Evolutionary conservation across 2,329 filamentous ascomycete species (phyloP), one percentile per base, ranked within the genome.

Genomic region (Fusarium liriodendri): DNA sequence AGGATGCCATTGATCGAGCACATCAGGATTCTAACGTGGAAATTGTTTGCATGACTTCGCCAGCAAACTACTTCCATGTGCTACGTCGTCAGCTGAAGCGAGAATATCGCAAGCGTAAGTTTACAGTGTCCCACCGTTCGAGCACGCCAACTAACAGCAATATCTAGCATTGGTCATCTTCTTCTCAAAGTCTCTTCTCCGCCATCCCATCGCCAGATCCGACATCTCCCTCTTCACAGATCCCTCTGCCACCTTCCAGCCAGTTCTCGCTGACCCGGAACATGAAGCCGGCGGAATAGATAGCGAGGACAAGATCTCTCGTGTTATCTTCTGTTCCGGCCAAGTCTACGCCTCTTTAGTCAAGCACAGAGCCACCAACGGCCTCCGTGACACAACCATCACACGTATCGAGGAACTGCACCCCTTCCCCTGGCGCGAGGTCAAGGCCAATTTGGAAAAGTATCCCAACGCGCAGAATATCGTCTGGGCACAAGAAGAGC

Each of bases 1-100:
- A 40, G 0, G 55, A 58, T 3, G 35, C 55, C 5, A 58, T 58
- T 72, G 92, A 97, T 58, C 94, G 97, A 77, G 96, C 98, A 84
- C 97, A 98, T 87, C 97, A 98, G 86, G 96, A 98, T 86, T 97
- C 94, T 89, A 99, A 99, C 87, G 97, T 99, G 91, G 96, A 98
- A 86, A 92, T 99, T 82, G 95, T 92, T 55, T 97, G 95, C 88
- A 95, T 97, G 91, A 98, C 96, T 16, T 93, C 93, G 42, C 97
- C 97, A 29, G 90, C 95, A 70, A 99, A 98, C 84, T 85, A 97
- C 82, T 99, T 98, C 92, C 97, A 98, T 85, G 92, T 97, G 75
- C 89, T 98, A 70, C 93, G 97, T 82, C 91, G 97, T 84, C 97
- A 98, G 86, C 97, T 98, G 91, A 95, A 98, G 89, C 91, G 97